Conservation (phyloP, 139 green algal species). For the Mesotaenium endlicherianum region DNA sequence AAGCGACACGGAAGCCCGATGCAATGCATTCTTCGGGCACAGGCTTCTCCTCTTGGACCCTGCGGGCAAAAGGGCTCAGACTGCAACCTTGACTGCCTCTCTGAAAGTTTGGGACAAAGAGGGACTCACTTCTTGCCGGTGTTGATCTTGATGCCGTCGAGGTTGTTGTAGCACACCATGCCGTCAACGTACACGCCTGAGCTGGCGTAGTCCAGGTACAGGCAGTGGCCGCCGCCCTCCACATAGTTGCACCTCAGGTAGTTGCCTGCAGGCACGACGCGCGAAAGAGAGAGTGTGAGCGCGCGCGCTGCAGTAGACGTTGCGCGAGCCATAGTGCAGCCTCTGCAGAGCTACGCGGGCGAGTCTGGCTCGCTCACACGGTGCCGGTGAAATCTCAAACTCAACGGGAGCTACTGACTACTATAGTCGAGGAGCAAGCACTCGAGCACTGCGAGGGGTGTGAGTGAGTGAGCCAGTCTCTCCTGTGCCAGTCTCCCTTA, state of each 20-base stretch:
- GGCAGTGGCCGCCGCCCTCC: background rate
- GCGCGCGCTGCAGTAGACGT: too few relatives aligned
- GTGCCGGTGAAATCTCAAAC: background rate
- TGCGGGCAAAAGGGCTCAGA: background rate
- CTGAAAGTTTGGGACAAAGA: background rate
- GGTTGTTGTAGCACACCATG: slow-evolving; percentile 11
- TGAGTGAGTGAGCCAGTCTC: background rate
- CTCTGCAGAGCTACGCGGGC: background rate
- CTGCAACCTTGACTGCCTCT: background rate
- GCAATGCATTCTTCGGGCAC: too few relatives aligned
- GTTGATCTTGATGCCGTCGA: slow-evolving; percentile 31
- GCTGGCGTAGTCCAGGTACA: slow-evolving; percentile 29
- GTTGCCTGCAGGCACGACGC: too few relatives aligned
- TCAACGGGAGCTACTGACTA: too few relatives aligned
- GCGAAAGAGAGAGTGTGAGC: too few relatives aligned
- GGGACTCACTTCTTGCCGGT: slow-evolving; percentile 24
- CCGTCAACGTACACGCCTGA: background rate
- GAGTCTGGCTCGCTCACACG: background rate
- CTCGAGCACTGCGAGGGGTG: too few relatives aligned
- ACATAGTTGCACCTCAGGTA: slow-evolving; percentile 25
- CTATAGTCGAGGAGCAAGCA: too few relatives aligned
- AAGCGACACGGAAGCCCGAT: too few relatives aligned
- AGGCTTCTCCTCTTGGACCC: background rate
- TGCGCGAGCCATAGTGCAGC: too few relatives aligned
- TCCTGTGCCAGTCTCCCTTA: background rate